phyloP scores from a whole-genome alignment of 148 eudicot genomes.

The Silene uniflora region DNA sequence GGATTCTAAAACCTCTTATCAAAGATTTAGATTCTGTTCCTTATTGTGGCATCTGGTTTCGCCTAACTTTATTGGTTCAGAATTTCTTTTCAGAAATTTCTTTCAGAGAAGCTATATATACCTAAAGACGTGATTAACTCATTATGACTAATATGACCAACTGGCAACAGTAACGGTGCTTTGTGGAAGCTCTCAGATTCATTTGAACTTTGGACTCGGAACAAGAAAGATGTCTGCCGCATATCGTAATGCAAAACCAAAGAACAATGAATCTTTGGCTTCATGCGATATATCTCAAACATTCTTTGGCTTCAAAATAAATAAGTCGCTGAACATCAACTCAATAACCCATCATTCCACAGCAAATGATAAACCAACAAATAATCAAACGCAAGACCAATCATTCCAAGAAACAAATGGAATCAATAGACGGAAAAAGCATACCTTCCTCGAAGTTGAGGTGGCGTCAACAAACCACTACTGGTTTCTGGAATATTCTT shows the following conservation, averaged over 20 bases:
- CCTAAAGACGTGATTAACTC: too few relatives aligned
- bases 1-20: too few relatives aligned
- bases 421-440: conserved; percentile 21
- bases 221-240: background rate
- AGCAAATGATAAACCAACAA: background rate
- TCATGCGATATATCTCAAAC: background rate
- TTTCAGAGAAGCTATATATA: too few relatives aligned
- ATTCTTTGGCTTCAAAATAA: background rate
- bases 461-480: conserved; percentile 64
- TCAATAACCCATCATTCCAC: background rate
- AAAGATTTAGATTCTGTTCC: too few relatives aligned
- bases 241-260: background rate
- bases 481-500: conserved; percentile 69
- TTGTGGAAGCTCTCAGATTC: background rate
- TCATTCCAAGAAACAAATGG: background rate
- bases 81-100: too few relatives aligned
- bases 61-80: too few relatives aligned
- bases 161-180: background rate
- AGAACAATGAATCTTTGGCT: background rate
- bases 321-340: background rate
- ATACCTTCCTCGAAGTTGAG: conserved; percentile 86
- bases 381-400: background rate
- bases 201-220: background rate
- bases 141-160: background rate
- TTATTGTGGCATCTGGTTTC: too few relatives aligned